Percentiles rank a stretch among this genome's conserved stretches.
phyloP scores from a whole-genome alignment of 805 yeast species.

The Saccharomycopsis vini region DNA sequence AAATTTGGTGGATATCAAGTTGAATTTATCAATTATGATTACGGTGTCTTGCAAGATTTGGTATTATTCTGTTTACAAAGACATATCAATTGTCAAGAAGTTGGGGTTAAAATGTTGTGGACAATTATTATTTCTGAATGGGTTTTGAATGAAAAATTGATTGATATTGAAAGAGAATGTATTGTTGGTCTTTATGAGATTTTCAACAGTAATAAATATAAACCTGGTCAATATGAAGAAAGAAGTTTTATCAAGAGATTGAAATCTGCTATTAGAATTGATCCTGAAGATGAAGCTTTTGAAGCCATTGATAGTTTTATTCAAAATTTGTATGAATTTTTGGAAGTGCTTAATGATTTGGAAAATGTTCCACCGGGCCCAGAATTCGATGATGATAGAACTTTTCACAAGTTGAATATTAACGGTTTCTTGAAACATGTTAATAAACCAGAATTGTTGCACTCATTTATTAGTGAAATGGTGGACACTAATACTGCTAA shows the following conservation, averaged over 20 bases:
- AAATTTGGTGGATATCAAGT: conserved; percentile 66
- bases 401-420: conserved; percentile 68
- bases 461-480: conserved; percentile 69
- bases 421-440: conserved; percentile 70
- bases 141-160: conserved; percentile 44
- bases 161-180: conserved; percentile 55
- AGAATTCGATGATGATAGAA: conserved; percentile 81
- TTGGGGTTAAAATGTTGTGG: conserved; percentile 64
- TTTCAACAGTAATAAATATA: conserved; percentile 47
- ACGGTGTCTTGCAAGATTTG: conserved; percentile 53
- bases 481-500: conserved; percentile 53
- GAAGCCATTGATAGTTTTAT: conserved; percentile 40
- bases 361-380: conserved; percentile 69
- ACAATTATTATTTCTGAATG: conserved; percentile 61
- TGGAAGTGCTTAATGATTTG: conserved; percentile 57
- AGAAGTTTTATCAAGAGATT: conserved; percentile 42
- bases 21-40: conserved; percentile 48
- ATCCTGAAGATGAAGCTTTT: conserved; percentile 57
- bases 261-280: conserved; percentile 42
- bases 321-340: conserved; percentile 48
- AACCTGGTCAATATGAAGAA: conserved; percentile 50
- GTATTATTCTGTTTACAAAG: conserved; percentile 62
- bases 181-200: conserved; percentile 56
- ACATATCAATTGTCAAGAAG: conserved; percentile 48
- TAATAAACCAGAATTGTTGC: conserved; percentile 69